Evolutionary conservation across 2,329 filamentous ascomycete genomes (phyloP), one percentile per base, ranked within the genome.

Genomic region (Teratosphaeria gauchensis): DNA sequence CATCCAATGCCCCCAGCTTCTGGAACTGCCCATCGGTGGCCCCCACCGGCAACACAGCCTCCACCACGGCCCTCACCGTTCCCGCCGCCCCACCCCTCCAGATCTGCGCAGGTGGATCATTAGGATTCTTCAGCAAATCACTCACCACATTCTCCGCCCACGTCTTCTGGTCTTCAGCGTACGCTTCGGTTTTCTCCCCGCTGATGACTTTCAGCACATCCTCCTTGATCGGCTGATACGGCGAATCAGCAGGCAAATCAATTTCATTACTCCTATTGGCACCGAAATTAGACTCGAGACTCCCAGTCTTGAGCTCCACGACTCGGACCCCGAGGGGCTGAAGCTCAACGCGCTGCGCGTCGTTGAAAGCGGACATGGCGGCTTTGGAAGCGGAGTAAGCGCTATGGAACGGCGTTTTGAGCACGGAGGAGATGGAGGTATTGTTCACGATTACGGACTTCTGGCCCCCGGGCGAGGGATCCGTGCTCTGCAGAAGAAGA

Each of bases 311-410:
- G 16, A 53, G 51, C 28, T 53, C 51, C 51, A 53, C 51, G 28
- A 53, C 51, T 6, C 24, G 19, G 51, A 53, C 31, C 28, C 51
- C 51, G 51, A 53, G 31, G 12, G 51, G 51, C 2, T 19, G 21
- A 12, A 53, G 51, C 51, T 53, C 51, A 21, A 53, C 6, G 28
- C 51, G 28, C n/a, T 53, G 51, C 4, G 51, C 24, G 31, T 53
- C 51, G 24, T 53, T 53, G 51, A 53, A 53, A 4, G 84, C 83
- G 1, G 85, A 84, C 84, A 88, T 86, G 2, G 84, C 84, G 1
- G 84, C 77, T 0, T 88, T 76, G 2, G 83, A 78, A 1, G 81
- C 79, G 1, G 88, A 67, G 0, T 85, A 85, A 68, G 89, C 42
- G 42, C 42, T 21, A 16, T 48, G 42, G 5, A 48, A 48, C 75